A percentile compares a stretch with the other conserved stretches of the same genome.
Conservation (phyloP, 2,329 filamentous ascomycete species). For the Stylonectria norvegica region DNA sequence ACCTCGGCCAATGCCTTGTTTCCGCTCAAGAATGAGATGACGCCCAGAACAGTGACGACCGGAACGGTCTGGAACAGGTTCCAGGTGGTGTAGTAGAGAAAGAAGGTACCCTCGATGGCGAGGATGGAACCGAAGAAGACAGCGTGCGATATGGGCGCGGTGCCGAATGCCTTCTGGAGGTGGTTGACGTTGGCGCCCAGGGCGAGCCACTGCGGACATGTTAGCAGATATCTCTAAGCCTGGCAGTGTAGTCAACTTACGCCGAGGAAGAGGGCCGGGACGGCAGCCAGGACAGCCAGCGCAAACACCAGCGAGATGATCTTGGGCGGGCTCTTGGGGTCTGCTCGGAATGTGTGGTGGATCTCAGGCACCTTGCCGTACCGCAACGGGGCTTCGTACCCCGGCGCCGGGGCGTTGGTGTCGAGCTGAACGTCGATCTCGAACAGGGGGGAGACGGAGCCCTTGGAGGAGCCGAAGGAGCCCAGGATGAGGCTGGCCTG, state of each 20-base stretch:
- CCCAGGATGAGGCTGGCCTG: conserved; percentile 79
- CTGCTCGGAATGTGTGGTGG: conserved; percentile 81
- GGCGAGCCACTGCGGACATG: conserved; percentile 62
- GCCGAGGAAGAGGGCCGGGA: conserved; percentile 68
- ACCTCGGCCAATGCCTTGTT: conserved; percentile 90
- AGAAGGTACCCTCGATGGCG: conserved; percentile 87
- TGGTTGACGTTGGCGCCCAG: conserved; percentile 83
- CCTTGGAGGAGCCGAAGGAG: conserved; percentile 74
- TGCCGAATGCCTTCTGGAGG: conserved; percentile 67
- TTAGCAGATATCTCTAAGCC: conserved; percentile 19
- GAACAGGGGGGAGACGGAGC: conserved; percentile 69
- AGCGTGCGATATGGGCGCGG: conserved; percentile 75
- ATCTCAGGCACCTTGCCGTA: conserved; percentile 85
- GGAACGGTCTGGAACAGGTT: conserved; percentile 88
- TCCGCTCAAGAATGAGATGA: conserved; percentile 78
- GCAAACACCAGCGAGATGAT: conserved; percentile 77
- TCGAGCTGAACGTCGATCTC: conserved; percentile 66
- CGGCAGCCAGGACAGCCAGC: conserved; percentile 65
- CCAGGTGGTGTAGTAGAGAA: conserved; percentile 90
- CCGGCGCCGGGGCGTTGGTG: conserved; percentile 54
- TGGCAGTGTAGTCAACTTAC: conserved; percentile 47
- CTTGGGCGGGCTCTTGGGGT: conserved; percentile 76
- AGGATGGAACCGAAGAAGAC: conserved; percentile 85
- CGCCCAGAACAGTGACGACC: conserved; percentile 62
- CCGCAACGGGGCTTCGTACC: conserved; percentile 67